Base-by-base conservation (phyloP, 345 rosid species). In the Camelina sativa region DNA sequence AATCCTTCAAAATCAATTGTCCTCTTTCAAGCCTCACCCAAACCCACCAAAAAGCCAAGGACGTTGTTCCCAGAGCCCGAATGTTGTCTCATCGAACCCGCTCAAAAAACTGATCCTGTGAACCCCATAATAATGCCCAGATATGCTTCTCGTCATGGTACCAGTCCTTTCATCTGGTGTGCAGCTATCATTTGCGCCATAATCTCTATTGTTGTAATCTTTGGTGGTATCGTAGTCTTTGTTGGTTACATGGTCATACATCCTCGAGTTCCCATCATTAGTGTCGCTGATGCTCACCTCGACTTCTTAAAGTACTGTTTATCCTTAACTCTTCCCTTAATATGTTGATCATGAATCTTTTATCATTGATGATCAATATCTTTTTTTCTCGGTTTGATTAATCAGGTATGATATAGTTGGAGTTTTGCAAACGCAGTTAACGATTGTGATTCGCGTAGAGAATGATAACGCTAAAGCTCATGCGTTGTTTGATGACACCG, bases 401-500 rank as follows among this genome's bases (percentile, higher is more conserved):
- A 64, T 11, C 32, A 79, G 79, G 65, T 79, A 69, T 23, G 78
- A 74, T 53, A 56, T 79, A 11, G 62, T 56, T 46, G 96, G 98
- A 7, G 56, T 88, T 1, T 83, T 96, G 32, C 88, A 88, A 22
- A 87, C 91, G 22, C 96, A 92, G 62, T 53, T 87, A 17, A 86
- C 73, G 63, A 76, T 96, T 20, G 67, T 81, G 40, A 62, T 96
- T 8, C 72, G 84, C 2, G 84, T 91, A 0, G 79, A 79, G 80
- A 96, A 96, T 56, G 91, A 88, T 73, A 96, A 96, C 67, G 41
- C 17, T 13, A 92, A 74, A 72, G 92, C 97, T 7, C 93, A 85
- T 30, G 88, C 97, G 0, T 82, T 77, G 80, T 84, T 91, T 75
- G 88, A 87, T 20, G 35, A 62, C 1, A 44, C 85, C 8, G 40